Evolutionary conservation across 2,329 filamentous ascomycete species (phyloP).

Genomic region (Penicillium hesseltinei): DNA sequence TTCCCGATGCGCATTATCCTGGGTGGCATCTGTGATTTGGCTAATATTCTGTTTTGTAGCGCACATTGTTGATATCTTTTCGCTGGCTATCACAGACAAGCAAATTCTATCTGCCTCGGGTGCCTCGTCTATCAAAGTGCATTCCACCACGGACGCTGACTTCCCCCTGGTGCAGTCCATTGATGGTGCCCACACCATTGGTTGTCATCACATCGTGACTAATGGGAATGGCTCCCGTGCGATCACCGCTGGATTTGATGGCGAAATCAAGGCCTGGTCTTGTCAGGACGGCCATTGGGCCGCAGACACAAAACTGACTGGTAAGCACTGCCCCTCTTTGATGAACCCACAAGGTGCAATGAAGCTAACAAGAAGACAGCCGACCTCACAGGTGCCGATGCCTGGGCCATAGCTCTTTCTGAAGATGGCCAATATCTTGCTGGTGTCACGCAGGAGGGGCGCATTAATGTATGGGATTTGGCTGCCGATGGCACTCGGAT

Average conservation of each 20-base stretch:
- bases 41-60: conserved; percentile 50
- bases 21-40: conserved; percentile 17
- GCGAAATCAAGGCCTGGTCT: conserved; percentile 82
- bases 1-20: neutral
- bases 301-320: conserved; percentile 48
- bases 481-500: conserved; percentile 60
- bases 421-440: conserved; percentile 80
- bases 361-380: conserved; percentile 15
- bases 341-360: neutral
- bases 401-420: conserved; percentile 86
- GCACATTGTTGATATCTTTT: conserved; percentile 81
- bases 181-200: conserved; percentile 75
- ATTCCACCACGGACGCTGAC: conserved; percentile 68
- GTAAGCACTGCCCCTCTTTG: conserved; percentile 31
- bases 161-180: conserved; percentile 80
- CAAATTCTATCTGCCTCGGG: conserved; percentile 82
- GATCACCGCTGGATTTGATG: conserved; percentile 83
- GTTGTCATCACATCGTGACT: conserved; percentile 84
- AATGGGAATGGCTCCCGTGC: conserved; percentile 67
- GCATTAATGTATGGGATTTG: conserved; percentile 84
- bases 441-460: conserved; percentile 82
- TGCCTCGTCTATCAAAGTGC: conserved; percentile 74
- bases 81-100: conserved; percentile 70
- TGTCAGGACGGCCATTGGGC: conserved; percentile 57
- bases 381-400: conserved; percentile 56